Evolutionary conservation across 352 stramenopile species (phyloP), one percentile per base, ranked within the genome.

Genomic region (Phytophthora chlamydospora): DNA sequence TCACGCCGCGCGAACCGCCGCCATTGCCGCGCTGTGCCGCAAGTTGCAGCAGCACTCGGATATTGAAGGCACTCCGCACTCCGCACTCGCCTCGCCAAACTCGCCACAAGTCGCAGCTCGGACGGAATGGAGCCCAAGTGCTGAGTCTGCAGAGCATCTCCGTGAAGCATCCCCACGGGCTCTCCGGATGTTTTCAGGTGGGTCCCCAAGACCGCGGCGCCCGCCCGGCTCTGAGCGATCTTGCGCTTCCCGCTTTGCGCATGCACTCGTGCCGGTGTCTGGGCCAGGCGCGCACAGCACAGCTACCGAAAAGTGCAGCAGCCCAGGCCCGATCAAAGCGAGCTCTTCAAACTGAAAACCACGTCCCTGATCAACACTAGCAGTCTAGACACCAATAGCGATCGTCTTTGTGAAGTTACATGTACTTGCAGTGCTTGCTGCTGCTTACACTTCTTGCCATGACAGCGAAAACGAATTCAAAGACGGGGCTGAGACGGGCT

Each of bases 191-290:
- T 50, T 57, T 47, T 29, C 33, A 55, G 36, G 27, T 48, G 45
- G 32, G 43, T 50, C 43, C 27, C 33, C 33, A 43, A 36, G 34
- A 24, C 47, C 21, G 21, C 21, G 21, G 21, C 21, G 21, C 21
- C 45, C n/a, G 44, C 55, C 45, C 56, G 46, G 46, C 56, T 64
- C 46, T 58, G 56, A 51, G 24, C 46, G 46, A 50, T 41, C 31
- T 58, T 24, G 44, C 21, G 21, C 52, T 46, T 57, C 58, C 29
- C 56, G 38, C 56, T 58, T 64, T 46, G 27, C 21, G 21, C 21
- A 24, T 24, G 21, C 17, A 32, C 50, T 33, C 55, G 21, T 63
- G 44, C 56, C 57, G 57, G 57, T 65, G 57, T 58, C 47, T 24
- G 21, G 21, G 3, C 21, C 21, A 24, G 9, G 48, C 10, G 39